Percentiles rank a stretch among this genome's conserved stretches.
Evolutionary conservation across 164 flowering plant species (phyloP).

Genomic region (Malania oleifera): DNA sequence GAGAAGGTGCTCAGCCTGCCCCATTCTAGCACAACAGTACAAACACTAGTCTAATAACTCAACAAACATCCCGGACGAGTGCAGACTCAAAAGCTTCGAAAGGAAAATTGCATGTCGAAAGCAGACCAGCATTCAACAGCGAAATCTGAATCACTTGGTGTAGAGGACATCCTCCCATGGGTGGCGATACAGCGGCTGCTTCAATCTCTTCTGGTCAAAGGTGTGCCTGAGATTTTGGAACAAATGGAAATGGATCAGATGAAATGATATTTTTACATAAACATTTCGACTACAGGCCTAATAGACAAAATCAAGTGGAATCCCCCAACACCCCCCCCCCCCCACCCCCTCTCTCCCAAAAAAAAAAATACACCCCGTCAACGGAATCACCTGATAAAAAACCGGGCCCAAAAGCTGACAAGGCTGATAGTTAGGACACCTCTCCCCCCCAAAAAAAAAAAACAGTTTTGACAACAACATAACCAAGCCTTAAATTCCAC

Average conservation of each 20-base stretch:
- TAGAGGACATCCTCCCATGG: conserved; percentile 99
- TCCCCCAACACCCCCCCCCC: too few species aligned
- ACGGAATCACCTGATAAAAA: too few species aligned
- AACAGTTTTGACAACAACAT: too few species aligned
- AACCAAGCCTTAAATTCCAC: not conserved
- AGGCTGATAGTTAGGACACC: too few species aligned
- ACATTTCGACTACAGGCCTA: not conserved
- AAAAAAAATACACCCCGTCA: too few species aligned
- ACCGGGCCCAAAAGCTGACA: too few species aligned
- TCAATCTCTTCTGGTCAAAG: conserved; percentile 99
- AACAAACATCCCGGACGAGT: conserved; percentile 12
- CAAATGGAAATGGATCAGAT: not conserved
- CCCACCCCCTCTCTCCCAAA: too few species aligned
- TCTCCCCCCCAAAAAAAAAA: too few species aligned
- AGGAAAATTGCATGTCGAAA: not conserved
- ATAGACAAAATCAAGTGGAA: not conserved
- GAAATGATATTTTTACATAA: not conserved
- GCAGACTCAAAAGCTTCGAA: conserved; percentile 4
- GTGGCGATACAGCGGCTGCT: conserved; percentile 98
- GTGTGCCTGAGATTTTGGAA: conserved; percentile 65
- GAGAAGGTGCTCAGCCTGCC: not conserved
- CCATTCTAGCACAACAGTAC: conserved; percentile 12
- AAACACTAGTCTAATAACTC: conserved; percentile 16
- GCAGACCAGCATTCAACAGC: conserved; percentile 7
- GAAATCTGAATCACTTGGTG: conserved; percentile 67